Conservation (phyloP, 2,329 filamentous ascomycete genomes). For the Leptographium procerum region DNA sequence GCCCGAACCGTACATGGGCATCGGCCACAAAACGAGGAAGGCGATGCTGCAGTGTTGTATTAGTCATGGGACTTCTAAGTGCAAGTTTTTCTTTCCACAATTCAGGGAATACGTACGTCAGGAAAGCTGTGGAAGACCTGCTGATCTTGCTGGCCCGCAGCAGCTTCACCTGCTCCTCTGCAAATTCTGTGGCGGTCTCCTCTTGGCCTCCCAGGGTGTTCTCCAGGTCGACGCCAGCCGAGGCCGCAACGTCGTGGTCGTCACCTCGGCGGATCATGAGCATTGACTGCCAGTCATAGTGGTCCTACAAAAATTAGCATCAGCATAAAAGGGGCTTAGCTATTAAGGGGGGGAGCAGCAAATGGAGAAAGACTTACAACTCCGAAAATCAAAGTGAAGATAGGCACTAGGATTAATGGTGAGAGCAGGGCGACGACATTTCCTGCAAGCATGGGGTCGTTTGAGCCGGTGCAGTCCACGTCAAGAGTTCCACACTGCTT, state of each 20-base stretch:
- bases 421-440: conserved; percentile 75
- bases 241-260: conserved; percentile 58
- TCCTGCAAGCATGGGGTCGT: conserved; percentile 78
- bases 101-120: conserved; percentile 17
- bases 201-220: conserved; percentile 38
- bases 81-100: not conserved
- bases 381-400: conserved; percentile 63
- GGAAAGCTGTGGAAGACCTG: conserved; percentile 19
- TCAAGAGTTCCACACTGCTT: conserved; percentile 56
- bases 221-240: conserved; percentile 55
- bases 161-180: conserved; percentile 27
- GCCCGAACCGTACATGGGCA: conserved; percentile 74
- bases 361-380: conserved; percentile 13
- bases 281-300: conserved; percentile 85
- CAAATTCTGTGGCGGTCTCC: conserved; percentile 25
- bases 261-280: conserved; percentile 65
- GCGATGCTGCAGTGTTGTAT: conserved; percentile 38
- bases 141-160: conserved; percentile 21
- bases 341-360: too few relatives aligned
- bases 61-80: conserved; percentile 9
- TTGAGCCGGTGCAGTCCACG: conserved; percentile 69
- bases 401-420: conserved; percentile 60
- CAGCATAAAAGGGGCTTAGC: not conserved
- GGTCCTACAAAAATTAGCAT: conserved; percentile 30
- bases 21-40: conserved; percentile 76